These are phyloP conservation scores for Fonticula alba DNA, from an alignment of 78 protist species.

Conservation along the genomic window DNA sequence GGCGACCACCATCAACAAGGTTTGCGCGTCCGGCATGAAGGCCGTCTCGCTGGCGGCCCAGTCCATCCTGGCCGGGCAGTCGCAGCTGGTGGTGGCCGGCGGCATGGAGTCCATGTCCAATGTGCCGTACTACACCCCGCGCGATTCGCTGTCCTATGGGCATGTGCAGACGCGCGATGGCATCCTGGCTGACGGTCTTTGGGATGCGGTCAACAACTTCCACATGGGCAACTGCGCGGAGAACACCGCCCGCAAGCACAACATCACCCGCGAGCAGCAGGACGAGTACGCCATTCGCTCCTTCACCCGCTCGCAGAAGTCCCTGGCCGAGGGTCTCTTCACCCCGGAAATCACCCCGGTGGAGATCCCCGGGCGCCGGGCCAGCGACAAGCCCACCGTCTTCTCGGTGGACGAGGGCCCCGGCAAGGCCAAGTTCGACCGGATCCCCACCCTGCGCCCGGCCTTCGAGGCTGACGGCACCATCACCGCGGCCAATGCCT, in stretches of 20 bases:
- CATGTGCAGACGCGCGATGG: conserved; percentile 42
- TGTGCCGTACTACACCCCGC: conserved; percentile 61
- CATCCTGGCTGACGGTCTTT: conserved; percentile 72
- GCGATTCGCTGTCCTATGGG: conserved; percentile 59
- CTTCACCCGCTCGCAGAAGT: conserved; percentile 38
- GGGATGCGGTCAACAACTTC: conserved; percentile 59
- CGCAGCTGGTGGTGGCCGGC: conserved; percentile 57
- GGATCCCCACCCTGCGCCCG: neutral
- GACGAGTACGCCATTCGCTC: conserved; percentile 70
- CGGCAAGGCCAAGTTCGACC: neutral
- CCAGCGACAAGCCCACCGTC: neutral
- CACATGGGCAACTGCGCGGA: conserved; percentile 87
- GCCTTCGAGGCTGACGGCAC: conserved; percentile 36
- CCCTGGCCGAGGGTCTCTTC: conserved; percentile 23
- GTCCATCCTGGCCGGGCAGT: conserved; percentile 51
- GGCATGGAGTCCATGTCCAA: conserved; percentile 96
- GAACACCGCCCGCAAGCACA: conserved; percentile 38
- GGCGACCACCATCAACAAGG: conserved; percentile 64
- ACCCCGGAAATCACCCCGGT: neutral
- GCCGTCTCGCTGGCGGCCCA: conserved; percentile 75
- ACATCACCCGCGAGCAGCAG: conserved; percentile 64
- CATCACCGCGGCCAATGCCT: conserved; percentile 85
- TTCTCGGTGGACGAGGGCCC: conserved; percentile 8
- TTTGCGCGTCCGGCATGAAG: conserved; percentile 94
- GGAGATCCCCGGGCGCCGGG: neutral